phyloP scores from a whole-genome alignment of 495 filamentous ascomycete species.

The Podospora anserina region DNA sequence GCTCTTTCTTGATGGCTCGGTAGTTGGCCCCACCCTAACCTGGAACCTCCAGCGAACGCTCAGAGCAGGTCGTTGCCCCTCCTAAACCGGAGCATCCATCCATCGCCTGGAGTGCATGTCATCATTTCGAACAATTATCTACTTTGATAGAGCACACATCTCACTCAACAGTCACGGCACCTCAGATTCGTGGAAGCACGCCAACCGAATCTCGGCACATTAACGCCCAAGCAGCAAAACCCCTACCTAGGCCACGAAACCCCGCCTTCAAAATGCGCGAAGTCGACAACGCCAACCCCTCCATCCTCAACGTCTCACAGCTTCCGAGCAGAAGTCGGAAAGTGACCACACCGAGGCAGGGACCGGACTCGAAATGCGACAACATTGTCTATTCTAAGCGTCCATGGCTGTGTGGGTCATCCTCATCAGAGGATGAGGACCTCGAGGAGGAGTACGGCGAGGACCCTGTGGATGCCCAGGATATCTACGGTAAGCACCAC shows the following conservation, averaged over 20 bases:
- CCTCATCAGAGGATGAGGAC: slow-evolving; percentile 33
- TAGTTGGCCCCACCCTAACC: not conserved
- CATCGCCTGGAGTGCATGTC: not conserved
- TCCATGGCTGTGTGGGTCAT: slow-evolving; percentile 35
- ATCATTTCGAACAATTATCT: not conserved
- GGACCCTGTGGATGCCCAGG: slow-evolving; percentile 92
- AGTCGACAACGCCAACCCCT: slow-evolving; percentile 89
- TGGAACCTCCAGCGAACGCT: not conserved
- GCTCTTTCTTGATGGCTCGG: not conserved
- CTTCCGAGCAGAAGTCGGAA: slow-evolving; percentile 66
- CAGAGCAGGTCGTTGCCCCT: not conserved
- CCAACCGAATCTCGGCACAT: not conserved
- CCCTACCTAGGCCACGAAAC: not conserved
- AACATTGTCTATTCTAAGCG: slow-evolving; percentile 33
- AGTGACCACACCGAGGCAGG: slow-evolving; percentile 31
- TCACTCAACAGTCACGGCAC: not conserved
- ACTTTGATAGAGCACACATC: not conserved
- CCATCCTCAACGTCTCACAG: slow-evolving; percentile 83
- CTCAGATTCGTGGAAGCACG: not conserved
- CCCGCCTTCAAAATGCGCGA: slow-evolving; percentile 25
- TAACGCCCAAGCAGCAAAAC: not conserved
- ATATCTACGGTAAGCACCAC: slow-evolving; percentile 75
- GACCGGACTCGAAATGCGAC: slow-evolving; percentile 36
- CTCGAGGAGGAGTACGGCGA: slow-evolving; percentile 43
- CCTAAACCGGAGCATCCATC: not conserved